A percentile compares a stretch with the other conserved stretches of the same genome.
Evolutionary conservation across 129 eudicot species (phyloP).

Genomic region (Cynara cardunculus): DNA sequence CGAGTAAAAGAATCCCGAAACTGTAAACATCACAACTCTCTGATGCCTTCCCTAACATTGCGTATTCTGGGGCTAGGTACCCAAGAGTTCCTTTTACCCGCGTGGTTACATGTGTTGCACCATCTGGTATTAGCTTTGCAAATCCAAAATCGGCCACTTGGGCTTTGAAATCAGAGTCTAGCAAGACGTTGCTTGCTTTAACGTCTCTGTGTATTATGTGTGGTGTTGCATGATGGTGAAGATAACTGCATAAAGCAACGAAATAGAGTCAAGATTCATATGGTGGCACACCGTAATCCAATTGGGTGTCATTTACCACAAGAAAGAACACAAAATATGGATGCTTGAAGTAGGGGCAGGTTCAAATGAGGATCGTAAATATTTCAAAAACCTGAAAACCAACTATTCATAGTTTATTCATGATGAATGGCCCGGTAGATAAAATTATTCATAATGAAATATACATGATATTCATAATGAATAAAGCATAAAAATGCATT

Average conservation of each 20-base stretch:
- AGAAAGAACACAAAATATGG: not conserved
- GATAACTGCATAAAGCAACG: constrained; percentile 47
- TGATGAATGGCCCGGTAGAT: not conserved
- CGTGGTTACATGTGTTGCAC: constrained; percentile 92
- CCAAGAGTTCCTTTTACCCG: constrained; percentile 85
- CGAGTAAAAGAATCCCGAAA: constrained; percentile 85
- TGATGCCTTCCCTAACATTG: constrained; percentile 82
- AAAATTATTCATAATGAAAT: not conserved
- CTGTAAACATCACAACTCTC: constrained; percentile 95
- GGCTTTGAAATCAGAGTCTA: constrained; percentile 77
- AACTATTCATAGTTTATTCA: too few species aligned
- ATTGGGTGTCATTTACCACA: not conserved
- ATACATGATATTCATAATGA: not conserved
- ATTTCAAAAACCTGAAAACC: not conserved
- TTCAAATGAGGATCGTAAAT: not conserved
- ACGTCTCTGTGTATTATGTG: constrained; percentile 86
- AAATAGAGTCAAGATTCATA: constrained; percentile 13
- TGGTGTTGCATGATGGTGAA: constrained; percentile 89
- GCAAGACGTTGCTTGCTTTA: constrained; percentile 83
- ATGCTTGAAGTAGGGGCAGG: not conserved
- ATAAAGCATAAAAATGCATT: not conserved
- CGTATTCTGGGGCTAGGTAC: constrained; percentile 92
- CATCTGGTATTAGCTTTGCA: constrained; percentile 87
- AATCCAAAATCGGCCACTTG: constrained; percentile 91
- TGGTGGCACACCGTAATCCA: not conserved